Evolutionary conservation across 2,329 filamentous ascomycete species (phyloP), one percentile per base, ranked within the genome.

Genomic region (Macrophomina tecta): DNA sequence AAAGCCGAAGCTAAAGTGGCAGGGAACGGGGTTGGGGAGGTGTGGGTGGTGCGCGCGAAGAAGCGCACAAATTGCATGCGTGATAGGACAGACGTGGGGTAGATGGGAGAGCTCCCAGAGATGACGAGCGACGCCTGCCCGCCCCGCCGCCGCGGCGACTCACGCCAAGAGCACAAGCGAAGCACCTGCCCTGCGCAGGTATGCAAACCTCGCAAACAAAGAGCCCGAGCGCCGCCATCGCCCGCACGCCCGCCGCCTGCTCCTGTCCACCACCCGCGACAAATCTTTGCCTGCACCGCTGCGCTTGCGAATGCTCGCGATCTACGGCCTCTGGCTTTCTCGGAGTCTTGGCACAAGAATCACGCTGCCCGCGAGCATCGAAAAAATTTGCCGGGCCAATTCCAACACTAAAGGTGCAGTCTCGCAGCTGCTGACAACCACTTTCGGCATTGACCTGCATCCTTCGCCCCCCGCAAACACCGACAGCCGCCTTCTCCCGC

Each of bases 41-140:
- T 72, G 69, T 74, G 72, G 70, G 46, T 45, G 60, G 73, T 71
- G 70, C 73, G 73, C 71, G 70, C 63, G 52, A 74, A 67, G 64
- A 72, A 70, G 70, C 73, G 75, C 70, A 71, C 64, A 69, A 74
- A 69, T 63, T 74, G 71, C 76, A 78, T 77, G 68, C 62, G 71
- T 38, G 63, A 49, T 56, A 40, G 51, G 40, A n/a, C 51, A 28
- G 49, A 36, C 62, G 32, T 28, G 51, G 52, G 34, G 56, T 14
- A 55, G 36, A n/a, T 18, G 16, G 42, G 5, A 46, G 46, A 52
- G 60, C 45, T 52, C 42, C 45, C 58, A 32, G 32, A 56, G 32
- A 56, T 65, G 63, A 58, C 63, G 34, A 48, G 62, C 62, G 51
- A 53, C 49, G 18, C 28, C 23, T 14, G 28, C 32, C 62, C 49